Evolutionary conservation across 108 stramenopile genomes (phyloP), one percentile per base, ranked within the genome.

Genomic region (Hondaea fermentalgiana): DNA sequence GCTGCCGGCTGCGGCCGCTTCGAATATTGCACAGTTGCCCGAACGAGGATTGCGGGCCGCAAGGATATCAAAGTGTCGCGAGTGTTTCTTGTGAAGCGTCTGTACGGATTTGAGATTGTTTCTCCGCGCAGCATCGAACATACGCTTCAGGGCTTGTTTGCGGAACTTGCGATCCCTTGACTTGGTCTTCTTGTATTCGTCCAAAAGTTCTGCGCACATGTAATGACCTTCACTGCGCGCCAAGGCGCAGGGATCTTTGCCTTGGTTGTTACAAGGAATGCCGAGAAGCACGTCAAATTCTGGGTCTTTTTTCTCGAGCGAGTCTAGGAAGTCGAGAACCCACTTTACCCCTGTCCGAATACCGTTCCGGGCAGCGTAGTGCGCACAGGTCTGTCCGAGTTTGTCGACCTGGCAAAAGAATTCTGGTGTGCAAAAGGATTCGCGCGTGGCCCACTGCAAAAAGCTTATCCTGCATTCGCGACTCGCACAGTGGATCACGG

Each of bases 381-480:
- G 76, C 0, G 28, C n/a, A 35, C 76, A 83, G 6, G 76, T 53
- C 45, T 83, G 49, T 6, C 51, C 51, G 45, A 25, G 45, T 45
- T 83, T 83, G 51, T 83, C 76, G 6, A 28, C 76, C 51, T 47
- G 45, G n/a, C 45, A 47, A 35, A 83, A 53, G 1, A 83, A 83
- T 47, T 83, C 51, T 6, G 51, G 51, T 6, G 76, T 83, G 25
- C 49, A 47, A 53, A 83, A 83, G 51, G 76, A 28, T 23, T 83
- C 49, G 5, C 12, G 45, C 23, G 28, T 53, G 25, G 76, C 76
- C 76, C 76, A 83, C 51, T 83, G 43, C 28, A 83, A 4, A 53
- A 83, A 83, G 76, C 76, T 83, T 83, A 83, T 83, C n/a, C 76
- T 47, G 23, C 76, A 83, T 23, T 83, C 51, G 12, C 76, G 76